Evolutionary conservation across 2,329 filamentous ascomycete species (phyloP), one percentile per base, ranked within the genome.

Genomic region (Alternaria brassicicola): DNA sequence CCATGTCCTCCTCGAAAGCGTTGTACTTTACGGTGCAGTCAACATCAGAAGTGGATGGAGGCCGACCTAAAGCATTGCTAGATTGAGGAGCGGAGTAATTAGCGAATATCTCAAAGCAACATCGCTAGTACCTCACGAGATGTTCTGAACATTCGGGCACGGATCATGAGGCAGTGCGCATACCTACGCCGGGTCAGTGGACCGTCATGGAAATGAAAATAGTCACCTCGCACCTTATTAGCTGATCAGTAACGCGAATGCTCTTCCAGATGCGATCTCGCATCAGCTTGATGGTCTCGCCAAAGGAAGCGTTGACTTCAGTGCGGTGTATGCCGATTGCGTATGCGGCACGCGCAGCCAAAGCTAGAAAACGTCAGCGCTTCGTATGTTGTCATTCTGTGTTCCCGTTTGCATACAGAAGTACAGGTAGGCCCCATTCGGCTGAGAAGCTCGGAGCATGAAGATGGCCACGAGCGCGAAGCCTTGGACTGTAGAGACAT

Each of bases 241-340:
- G 82, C 51, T 84, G 72, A 56, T 84, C 83, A 48, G 84, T 77
- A 51, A 84, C 80, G 2, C 82, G 78, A 5, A 84, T 70, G 62
- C 81, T 84, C 65, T 82, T 84, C 82, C 82, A 85, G 19, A 84
- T 80, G 3, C 81, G 78, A 60, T 84, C 81, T 54, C 82, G 72
- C 5, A 79, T 76, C 26, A 73, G 64, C 49, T 77, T 74, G 42
- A 80, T 78, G 2, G 77, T 68, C 2, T 68, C 65, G 28, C 81
- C 81, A 60, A 83, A 84, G 1, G 82, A 76, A 26, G 80, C 80
- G 56, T 83, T 84, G 12, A 83, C 81, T 65, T 84, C 82, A 26
- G 79, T 82, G 5, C 82, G 73, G 63, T 85, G 83, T 21, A 85
- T 74, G 1, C 83, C 83, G 23, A 84, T 79, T 1, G 83, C 81